Evolutionary conservation across 2,329 filamentous ascomycete genomes (phyloP), one percentile per base, ranked within the genome.

Genomic region (Colletotrichum sublineola): DNA sequence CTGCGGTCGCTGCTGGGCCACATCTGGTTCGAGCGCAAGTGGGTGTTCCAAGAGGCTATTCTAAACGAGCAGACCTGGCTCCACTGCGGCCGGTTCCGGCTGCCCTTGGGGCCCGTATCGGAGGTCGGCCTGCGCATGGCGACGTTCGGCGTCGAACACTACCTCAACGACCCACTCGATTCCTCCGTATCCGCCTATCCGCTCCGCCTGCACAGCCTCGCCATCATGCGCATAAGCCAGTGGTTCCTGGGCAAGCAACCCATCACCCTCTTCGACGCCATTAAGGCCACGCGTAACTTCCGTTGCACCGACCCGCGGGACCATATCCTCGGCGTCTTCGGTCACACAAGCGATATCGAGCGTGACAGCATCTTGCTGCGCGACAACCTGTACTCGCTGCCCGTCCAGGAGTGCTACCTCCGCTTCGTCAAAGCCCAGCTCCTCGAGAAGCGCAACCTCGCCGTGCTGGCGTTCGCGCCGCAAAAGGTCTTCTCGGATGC

Each of bases 21-120:
- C 36, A 31, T 33, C 50, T 68, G 66, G 66, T 68, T 68, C 36
- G 50, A 68, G 7, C 29, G 66, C 1, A 68, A 68, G 44, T 64
- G 66, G 66, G 66, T 68, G 6, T 64, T 48, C 14, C 61, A 69
- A 11, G 67, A 69, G 6, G 61, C 44, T 8, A 24, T 69, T 15
- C 62, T 58, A 1, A 58, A 63, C 44, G 36, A 65, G 3, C 58
- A 31, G 42, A 58, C 53, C 6, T 56, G 20, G 67, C n/a, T 69
- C 24, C 57, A 63, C 36, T 69, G 67, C 50, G 67, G 67, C 9
- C 48, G 36, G 18, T n/a, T 65, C 14, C 50, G 50, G 9, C 64
- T 69, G 58, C 52, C 67, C 5, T 58, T 63, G 2, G 44, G 33
- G 11, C n/a, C 61, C 2, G 24, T 69, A 11, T 52, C 60, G 6